phyloP scores from a whole-genome alignment of 495 filamentous ascomycete genomes.

The Penicillium pulvis region DNA sequence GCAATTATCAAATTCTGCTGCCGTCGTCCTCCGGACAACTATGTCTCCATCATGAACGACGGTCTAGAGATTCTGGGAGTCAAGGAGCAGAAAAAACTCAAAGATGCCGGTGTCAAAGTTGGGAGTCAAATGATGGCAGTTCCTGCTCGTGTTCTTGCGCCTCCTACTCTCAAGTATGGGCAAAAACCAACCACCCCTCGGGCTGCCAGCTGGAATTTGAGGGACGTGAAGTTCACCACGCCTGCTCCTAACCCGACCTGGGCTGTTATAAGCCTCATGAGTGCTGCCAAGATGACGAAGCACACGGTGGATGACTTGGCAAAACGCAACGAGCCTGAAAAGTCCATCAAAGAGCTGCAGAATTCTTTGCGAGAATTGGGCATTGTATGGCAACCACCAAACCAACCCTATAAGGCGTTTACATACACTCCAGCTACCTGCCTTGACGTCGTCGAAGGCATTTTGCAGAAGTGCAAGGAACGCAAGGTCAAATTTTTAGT shows the following conservation, averaged over 20 bases:
- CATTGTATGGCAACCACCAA: neutral
- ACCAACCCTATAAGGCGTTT: neutral
- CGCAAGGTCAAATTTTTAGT: constrained; percentile 38
- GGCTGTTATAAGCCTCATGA: neutral
- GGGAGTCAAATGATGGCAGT: constrained; percentile 19
- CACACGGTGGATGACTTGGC: neutral
- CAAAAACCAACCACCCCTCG: neutral
- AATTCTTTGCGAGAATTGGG: neutral
- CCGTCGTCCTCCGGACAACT: constrained; percentile 62
- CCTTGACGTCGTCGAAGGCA: neutral
- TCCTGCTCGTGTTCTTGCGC: constrained; percentile 18
- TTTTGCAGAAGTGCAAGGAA: neutral
- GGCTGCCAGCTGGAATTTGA: constrained; percentile 25
- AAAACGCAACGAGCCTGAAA: neutral
- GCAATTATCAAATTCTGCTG: constrained; percentile 68
- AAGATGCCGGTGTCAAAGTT: constrained; percentile 6
- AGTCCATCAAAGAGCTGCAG: neutral
- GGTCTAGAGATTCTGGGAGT: constrained; percentile 55
- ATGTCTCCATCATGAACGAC: constrained; percentile 55
- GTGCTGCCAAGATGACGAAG: neutral
- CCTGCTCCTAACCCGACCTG: constrained; percentile 1
- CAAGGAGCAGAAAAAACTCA: constrained; percentile 3
- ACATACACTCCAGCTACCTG: neutral
- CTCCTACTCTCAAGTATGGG: constrained; percentile 22
- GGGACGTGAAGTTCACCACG: constrained; percentile 8